Evolutionary conservation across 805 yeast genomes (phyloP).

Genomic region (Grigorovia transvaalensis): DNA sequence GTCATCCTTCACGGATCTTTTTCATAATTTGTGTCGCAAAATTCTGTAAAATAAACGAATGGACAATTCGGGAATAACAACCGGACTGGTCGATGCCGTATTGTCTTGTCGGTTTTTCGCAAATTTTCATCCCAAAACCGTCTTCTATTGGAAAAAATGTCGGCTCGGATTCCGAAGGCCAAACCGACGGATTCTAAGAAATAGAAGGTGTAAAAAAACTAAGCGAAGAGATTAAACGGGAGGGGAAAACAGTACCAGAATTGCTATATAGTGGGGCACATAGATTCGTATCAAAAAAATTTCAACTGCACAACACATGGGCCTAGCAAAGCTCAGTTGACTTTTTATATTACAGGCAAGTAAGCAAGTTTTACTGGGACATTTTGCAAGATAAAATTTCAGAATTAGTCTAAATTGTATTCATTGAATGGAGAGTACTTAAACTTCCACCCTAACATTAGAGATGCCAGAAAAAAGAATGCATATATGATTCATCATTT

Average conservation of each 20-base stretch:
- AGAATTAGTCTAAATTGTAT: conserved; percentile 51
- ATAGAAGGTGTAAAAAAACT: too few relatives aligned
- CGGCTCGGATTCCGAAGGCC: too few relatives aligned
- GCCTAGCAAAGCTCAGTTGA: background rate
- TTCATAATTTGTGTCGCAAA: background rate
- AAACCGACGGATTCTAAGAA: too few relatives aligned
- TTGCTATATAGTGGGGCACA: too few relatives aligned
- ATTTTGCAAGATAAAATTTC: background rate
- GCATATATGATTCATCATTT: conserved; percentile 8
- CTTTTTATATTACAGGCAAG: too few relatives aligned
- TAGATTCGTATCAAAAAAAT: too few relatives aligned
- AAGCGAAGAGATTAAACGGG: too few relatives aligned
- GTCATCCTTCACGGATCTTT: background rate
- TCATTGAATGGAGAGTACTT: conserved; percentile 58
- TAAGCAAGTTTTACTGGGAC: background rate
- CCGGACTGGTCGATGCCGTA: background rate
- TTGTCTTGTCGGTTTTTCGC: background rate
- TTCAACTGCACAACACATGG: too few relatives aligned
- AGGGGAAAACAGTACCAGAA: too few relatives aligned
- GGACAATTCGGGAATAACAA: background rate
- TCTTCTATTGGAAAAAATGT: too few relatives aligned
- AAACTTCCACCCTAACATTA: conserved; percentile 64
- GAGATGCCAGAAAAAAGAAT: conserved; percentile 81
- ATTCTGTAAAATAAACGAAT: background rate
- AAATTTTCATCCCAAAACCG: background rate